A percentile compares a stretch with the other conserved stretches of the same genome.
Evolutionary conservation across 1,284 basidiomycete genomes (phyloP).

Genomic region (Inonotus hispidus): DNA sequence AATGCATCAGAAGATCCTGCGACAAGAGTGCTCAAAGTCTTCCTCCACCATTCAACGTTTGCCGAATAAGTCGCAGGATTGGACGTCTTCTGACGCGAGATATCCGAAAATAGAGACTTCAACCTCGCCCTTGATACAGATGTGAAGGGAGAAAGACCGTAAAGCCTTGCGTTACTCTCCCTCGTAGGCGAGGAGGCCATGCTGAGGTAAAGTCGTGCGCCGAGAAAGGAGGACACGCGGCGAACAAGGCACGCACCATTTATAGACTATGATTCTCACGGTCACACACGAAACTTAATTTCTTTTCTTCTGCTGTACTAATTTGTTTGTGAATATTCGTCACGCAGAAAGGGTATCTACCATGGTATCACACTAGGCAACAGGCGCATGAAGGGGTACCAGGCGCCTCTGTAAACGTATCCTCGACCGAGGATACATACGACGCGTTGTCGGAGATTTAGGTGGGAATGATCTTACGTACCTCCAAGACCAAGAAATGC

Average conservation of each 20-base stretch:
- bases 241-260: not conserved
- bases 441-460: not conserved
- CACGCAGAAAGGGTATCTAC: not conserved
- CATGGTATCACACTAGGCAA: not conserved
- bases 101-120: slow-evolving; percentile 84
- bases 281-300: not conserved
- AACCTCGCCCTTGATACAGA: slow-evolving; percentile 57
- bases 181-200: slow-evolving; percentile 8
- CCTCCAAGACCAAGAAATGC: not conserved
- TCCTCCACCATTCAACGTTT: slow-evolving; percentile 85
- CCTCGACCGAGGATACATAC: not conserved
- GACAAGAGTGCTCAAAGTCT: slow-evolving; percentile 60
- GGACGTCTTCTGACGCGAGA: slow-evolving; percentile 76
- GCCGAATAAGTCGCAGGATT: slow-evolving; percentile 81
- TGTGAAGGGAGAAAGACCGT: slow-evolving; percentile 44
- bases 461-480: not conserved
- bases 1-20: slow-evolving; percentile 45
- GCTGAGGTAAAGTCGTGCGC: not conserved
- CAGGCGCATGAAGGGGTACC: not conserved
- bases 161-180: slow-evolving; percentile 18
- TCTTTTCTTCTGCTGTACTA: not conserved
- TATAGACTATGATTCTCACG: not conserved
- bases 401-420: not conserved
- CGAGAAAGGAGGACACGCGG: not conserved
- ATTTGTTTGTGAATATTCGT: not conserved